Base-by-base conservation (phyloP, 192 early-diverging fungal species). In the Backusella macrospora region DNA sequence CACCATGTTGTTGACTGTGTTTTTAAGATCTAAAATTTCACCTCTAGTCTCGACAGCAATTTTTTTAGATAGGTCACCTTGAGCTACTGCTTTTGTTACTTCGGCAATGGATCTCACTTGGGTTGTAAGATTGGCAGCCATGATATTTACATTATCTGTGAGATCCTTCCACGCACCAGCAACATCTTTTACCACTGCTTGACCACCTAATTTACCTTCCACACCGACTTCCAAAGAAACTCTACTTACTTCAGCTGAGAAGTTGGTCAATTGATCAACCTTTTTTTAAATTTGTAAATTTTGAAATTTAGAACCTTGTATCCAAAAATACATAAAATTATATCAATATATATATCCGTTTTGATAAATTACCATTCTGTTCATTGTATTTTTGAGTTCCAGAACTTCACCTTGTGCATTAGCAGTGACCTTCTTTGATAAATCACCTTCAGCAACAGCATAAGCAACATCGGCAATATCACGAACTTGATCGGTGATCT, bases 141-240 rank as follows among this genome's bases (percentile, higher is more conserved):
- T 87, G 29, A 65, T 76, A 59, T 87, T 87, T 0, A 87, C 86
- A 59, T 81, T 83, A 39, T 86, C 86, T 10, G 84, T 86, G 8
- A 87, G 65, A 43, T 81, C 82, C 46, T 81, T 84, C 86, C 86
- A 87, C 3, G 74, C 73, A 37, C 82, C 82, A 13, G 43, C 82
- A 0, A 82, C 77, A 37, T 76, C 77, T 10, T 80, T 74, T 12
- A 86, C 85, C 4, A 70, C 73, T 42, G 87, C 90, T 73, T 90
- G 90, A 1, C 85, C 87, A 15, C 91, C 92, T 6, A 94, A 72
- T 42, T 79, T 82, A 5, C 92, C 92, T 69, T 91, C 86, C 14
- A 88, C 90, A 10, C 92, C 92, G 39, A 94, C 92, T 78, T 92
- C 90, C 0, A 81, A 75, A 0, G 92, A 89, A 5, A 94, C 90